A percentile compares a stretch with the other conserved stretches of the same genome.
phyloP scores from a whole-genome alignment of 2,329 filamentous ascomycete species.

The Paracamarosporium sp. region DNA sequence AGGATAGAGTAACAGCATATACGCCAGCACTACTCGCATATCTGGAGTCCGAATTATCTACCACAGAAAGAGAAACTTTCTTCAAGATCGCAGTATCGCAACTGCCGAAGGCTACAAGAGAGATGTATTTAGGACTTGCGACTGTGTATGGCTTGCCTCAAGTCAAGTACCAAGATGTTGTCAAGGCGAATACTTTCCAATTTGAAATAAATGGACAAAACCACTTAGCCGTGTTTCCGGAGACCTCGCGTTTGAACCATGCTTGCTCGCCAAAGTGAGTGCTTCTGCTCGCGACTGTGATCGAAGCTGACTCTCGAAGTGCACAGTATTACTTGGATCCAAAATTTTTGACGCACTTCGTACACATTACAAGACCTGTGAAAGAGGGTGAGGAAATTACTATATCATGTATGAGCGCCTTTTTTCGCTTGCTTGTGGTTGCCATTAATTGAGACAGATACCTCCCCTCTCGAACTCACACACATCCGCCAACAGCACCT shows the following conservation, averaged over 20 bases:
- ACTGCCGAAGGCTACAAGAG: constrained; percentile 24
- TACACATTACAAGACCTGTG: constrained; percentile 44
- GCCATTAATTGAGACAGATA: constrained; percentile 29
- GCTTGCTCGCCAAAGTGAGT: constrained; percentile 47
- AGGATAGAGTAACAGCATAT: constrained; percentile 34
- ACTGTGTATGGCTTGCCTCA: constrained; percentile 34
- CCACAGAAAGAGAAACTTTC: constrained; percentile 35
- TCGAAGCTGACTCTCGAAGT: constrained; percentile 18
- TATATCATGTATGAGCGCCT: constrained; percentile 42
- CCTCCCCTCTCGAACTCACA: constrained; percentile 43
- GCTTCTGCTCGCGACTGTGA: not conserved
- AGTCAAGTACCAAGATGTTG: constrained; percentile 39
- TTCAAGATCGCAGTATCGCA: constrained; percentile 33
- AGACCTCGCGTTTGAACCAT: constrained; percentile 51
- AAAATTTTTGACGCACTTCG: constrained; percentile 46
- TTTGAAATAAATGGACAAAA: constrained; percentile 31
- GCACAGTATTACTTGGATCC: constrained; percentile 50
- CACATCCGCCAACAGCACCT: constrained; percentile 38
- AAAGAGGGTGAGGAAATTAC: constrained; percentile 48
- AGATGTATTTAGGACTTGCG: constrained; percentile 28
- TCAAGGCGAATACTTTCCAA: constrained; percentile 46
- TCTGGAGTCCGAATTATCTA: constrained; percentile 34
- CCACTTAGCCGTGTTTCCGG: constrained; percentile 47
- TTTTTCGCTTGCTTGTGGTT: not conserved
- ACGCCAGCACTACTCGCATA: constrained; percentile 41